These are phyloP conservation scores for Colletotrichum acutatum DNA, from an alignment of 2,329 filamentous ascomycete genomes.

Conservation along the genomic window DNA sequence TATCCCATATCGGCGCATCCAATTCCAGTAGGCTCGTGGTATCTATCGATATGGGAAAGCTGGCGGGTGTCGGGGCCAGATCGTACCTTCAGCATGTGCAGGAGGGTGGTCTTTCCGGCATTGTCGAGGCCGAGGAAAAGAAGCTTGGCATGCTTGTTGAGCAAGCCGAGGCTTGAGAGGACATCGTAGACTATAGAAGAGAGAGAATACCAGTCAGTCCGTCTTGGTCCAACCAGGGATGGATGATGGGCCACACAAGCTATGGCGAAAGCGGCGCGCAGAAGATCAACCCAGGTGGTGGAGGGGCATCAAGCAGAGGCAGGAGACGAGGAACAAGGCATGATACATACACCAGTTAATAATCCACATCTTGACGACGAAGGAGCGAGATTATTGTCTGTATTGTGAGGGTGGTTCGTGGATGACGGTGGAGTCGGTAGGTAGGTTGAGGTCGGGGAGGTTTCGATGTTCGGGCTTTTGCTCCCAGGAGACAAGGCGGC, in stretches of 20 bases:
- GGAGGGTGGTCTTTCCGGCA: constrained; percentile 91
- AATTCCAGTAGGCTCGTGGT: neutral
- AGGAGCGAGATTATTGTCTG: constrained; percentile 33
- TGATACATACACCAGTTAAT: constrained; percentile 89
- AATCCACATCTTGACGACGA: constrained; percentile 79
- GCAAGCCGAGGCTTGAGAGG: constrained; percentile 84
- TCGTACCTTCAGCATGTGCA: constrained; percentile 94
- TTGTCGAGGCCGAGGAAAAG: constrained; percentile 94
- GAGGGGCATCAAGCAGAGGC: neutral
- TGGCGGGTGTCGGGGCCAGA: neutral
- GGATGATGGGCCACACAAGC: constrained; percentile 22
- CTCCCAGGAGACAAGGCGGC: constrained; percentile 23
- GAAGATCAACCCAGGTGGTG: constrained; percentile 14
- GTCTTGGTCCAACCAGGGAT: constrained; percentile 18
- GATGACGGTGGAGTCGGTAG: constrained; percentile 31
- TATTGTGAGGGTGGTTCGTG: constrained; percentile 24
- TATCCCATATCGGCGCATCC: constrained; percentile 12
- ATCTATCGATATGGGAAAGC: neutral
- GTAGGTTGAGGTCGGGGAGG: constrained; percentile 25
- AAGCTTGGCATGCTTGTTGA: constrained; percentile 97
- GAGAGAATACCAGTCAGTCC: constrained; percentile 42
- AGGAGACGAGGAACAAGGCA: neutral
- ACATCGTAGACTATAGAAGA: constrained; percentile 79
- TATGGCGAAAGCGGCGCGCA: constrained; percentile 35
- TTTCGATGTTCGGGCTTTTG: constrained; percentile 30